Percentiles rank a stretch among this genome's conserved stretches.
phyloP scores from a whole-genome alignment of 768 basidiomycete species.

The Galerina marginata region DNA sequence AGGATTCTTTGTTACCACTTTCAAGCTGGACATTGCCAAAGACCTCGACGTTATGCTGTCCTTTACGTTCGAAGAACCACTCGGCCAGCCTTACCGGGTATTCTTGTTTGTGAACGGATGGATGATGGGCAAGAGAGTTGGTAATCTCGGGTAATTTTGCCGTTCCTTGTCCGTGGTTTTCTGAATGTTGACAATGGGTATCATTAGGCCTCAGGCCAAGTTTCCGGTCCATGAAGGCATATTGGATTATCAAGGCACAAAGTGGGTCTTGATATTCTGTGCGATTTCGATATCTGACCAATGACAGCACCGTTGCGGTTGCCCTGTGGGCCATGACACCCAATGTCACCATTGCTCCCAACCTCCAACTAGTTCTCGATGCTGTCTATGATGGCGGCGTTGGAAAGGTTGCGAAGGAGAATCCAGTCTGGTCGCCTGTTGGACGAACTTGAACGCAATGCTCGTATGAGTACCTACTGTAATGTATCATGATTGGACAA shows the following conservation, averaged over 20 bases:
- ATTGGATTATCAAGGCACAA: constrained; percentile 70
- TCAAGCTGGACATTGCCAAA: constrained; percentile 62
- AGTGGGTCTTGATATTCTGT: constrained; percentile 48
- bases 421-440: constrained; percentile 58
- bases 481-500: background rate
- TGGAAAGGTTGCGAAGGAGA: constrained; percentile 58
- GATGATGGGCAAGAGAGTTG: constrained; percentile 87
- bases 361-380: constrained; percentile 60
- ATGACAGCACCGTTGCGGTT: constrained; percentile 59
- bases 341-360: constrained; percentile 50
- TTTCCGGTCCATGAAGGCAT: constrained; percentile 89
- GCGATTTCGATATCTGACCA: background rate
- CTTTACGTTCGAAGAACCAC: constrained; percentile 68
- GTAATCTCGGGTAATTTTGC: constrained; percentile 62
- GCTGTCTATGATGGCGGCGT: constrained; percentile 69
- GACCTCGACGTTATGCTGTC: constrained; percentile 73
- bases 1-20: constrained; percentile 82
- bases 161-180: background rate
- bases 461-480: background rate
- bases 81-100: constrained; percentile 71
- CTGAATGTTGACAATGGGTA: background rate
- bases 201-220: constrained; percentile 68
- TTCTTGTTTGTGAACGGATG: constrained; percentile 85
- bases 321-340: constrained; percentile 73
- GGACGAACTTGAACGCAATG: constrained; percentile 20